phyloP scores from a whole-genome alignment of 1,139 yeast species.

The Yamadazyma dushanensis region DNA sequence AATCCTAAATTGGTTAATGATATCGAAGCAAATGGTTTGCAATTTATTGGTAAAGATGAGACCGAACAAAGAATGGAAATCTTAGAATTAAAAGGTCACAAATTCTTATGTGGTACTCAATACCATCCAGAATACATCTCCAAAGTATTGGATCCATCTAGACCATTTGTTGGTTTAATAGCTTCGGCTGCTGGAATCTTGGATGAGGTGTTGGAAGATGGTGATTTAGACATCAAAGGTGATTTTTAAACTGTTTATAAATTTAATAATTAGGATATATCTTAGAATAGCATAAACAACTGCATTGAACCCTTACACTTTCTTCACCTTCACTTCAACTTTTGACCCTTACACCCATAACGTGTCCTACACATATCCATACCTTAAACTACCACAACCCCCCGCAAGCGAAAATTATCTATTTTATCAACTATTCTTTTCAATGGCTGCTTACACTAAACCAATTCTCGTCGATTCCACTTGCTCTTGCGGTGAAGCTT shows the following conservation, averaged over 20 bases:
- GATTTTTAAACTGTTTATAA: slow-evolving; percentile 29
- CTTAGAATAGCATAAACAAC: not conserved
- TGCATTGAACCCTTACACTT: too few relatives aligned
- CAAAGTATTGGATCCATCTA: slow-evolving; percentile 93
- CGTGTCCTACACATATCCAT: too few relatives aligned
- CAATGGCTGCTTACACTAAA: slow-evolving; percentile 18
- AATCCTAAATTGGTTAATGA: slow-evolving; percentile 75
- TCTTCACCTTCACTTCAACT: too few relatives aligned
- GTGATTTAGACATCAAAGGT: slow-evolving; percentile 46
- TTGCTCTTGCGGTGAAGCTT: slow-evolving; percentile 14
- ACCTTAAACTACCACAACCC: not conserved
- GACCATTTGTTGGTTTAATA: slow-evolving; percentile 93
- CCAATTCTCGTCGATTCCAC: slow-evolving; percentile 18
- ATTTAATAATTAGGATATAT: not conserved
- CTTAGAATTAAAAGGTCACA: slow-evolving; percentile 77
- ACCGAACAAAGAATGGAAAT: slow-evolving; percentile 90
- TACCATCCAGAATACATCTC: slow-evolving; percentile 98
- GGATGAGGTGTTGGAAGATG: slow-evolving; percentile 54
- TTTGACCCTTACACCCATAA: too few relatives aligned
- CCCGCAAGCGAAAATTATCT: not conserved
- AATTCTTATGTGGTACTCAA: slow-evolving; percentile 93
- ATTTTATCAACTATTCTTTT: not conserved
- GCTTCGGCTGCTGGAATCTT: slow-evolving; percentile 88
- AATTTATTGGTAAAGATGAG: slow-evolving; percentile 93
- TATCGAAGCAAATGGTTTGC: slow-evolving; percentile 77